Evolutionary conservation across 768 basidiomycete genomes (phyloP).

Genomic region (Mycena chlorophos): DNA sequence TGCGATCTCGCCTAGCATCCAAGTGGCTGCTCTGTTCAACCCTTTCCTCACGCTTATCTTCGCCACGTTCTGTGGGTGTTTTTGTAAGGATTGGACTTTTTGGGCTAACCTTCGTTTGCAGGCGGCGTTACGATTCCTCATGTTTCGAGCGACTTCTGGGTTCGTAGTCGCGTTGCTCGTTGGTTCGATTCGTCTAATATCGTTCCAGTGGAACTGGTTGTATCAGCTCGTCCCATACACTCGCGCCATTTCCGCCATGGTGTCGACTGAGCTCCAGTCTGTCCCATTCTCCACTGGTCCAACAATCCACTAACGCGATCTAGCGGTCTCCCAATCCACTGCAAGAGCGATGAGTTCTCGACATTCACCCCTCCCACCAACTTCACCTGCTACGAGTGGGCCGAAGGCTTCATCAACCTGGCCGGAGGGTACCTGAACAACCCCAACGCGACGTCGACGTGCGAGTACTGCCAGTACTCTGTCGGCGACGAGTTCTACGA

Average conservation of each 20-base stretch:
- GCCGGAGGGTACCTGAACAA: slow-evolving; percentile 79
- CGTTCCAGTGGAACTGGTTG: slow-evolving; percentile 78
- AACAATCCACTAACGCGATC: slow-evolving; percentile 15
- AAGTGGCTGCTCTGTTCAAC: slow-evolving; percentile 79
- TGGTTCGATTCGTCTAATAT: too few species aligned
- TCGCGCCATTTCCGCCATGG: slow-evolving; percentile 66
- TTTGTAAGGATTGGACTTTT: neutral
- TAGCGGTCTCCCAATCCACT: slow-evolving; percentile 63
- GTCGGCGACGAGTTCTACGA: slow-evolving; percentile 70
- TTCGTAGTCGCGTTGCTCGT: too few species aligned
- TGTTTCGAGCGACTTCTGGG: slow-evolving; percentile 45
- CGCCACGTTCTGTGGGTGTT: slow-evolving; percentile 56
- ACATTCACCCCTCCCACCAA: slow-evolving; percentile 71
- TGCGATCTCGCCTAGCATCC: slow-evolving; percentile 73
- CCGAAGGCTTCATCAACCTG: slow-evolving; percentile 56
- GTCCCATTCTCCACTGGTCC: slow-evolving; percentile 17
- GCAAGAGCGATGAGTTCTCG: slow-evolving; percentile 68
- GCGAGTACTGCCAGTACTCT: slow-evolving; percentile 72
- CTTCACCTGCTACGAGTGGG: slow-evolving; percentile 74
- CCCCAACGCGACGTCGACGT: slow-evolving; percentile 54
- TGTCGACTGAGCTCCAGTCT: slow-evolving; percentile 76
- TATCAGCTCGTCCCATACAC: slow-evolving; percentile 75
- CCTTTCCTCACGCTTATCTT: slow-evolving; percentile 70
- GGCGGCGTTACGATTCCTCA: slow-evolving; percentile 28
- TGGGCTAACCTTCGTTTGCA: slow-evolving; percentile 64